phyloP scores from a whole-genome alignment of 176 grass and related monocot species.

The Dendrocalamus sinicus region DNA sequence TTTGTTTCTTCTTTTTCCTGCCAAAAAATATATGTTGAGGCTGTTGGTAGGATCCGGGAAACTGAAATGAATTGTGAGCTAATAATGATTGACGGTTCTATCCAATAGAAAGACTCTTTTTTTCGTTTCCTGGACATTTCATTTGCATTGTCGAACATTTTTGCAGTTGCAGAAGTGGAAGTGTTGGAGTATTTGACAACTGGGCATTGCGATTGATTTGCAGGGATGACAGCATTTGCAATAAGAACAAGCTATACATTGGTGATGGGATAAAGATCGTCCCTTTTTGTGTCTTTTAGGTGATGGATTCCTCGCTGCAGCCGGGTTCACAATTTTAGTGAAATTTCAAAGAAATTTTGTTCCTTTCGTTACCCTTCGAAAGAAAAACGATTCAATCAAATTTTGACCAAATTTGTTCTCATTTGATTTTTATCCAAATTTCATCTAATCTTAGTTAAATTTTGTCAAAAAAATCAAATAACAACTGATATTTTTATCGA shows the following conservation, averaged over 20 bases:
- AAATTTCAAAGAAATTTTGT: too few species aligned
- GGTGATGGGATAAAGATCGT: background rate
- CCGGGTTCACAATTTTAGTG: background rate
- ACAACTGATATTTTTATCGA: too few species aligned
- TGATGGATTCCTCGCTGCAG: conserved; percentile 12
- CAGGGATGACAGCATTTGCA: conserved; percentile 16
- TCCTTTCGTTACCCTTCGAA: too few species aligned
- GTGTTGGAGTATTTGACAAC: background rate
- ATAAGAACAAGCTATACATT: background rate
- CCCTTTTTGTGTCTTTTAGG: background rate
- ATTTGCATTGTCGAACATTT: background rate
- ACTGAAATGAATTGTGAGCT: conserved; percentile 14
- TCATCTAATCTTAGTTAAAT: too few species aligned
- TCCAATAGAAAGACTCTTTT: background rate
- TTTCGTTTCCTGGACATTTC: background rate
- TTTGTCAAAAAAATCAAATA: too few species aligned
- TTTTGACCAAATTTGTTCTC: too few species aligned
- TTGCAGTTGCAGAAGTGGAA: background rate
- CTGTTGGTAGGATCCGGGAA: conserved; percentile 23
- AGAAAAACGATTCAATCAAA: too few species aligned
- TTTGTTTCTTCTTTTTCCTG: background rate
- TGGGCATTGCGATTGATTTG: background rate
- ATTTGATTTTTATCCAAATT: too few species aligned
- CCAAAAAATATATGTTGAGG: background rate
- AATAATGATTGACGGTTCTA: background rate